Conservation (phyloP, 306 rosid genomes). For the Cucurbita argyrosperma region DNA sequence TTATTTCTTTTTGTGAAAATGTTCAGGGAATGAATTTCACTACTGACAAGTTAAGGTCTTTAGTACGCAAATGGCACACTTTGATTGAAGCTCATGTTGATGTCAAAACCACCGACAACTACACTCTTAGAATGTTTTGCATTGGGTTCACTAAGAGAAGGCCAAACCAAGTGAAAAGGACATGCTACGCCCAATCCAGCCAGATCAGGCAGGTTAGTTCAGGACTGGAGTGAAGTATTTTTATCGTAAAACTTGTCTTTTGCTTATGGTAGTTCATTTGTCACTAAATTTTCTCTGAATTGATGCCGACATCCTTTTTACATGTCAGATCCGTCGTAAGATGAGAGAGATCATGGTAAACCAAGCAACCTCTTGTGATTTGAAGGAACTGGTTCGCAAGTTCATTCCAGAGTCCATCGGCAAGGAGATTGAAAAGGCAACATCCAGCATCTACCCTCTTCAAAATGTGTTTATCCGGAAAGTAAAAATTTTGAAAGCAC, state of each 20-base stretch:
- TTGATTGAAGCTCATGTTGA: slow-evolving; percentile 88
- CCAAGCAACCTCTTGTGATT: slow-evolving; percentile 70
- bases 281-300: not conserved
- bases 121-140: slow-evolving; percentile 78
- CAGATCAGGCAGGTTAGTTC: slow-evolving; percentile 62
- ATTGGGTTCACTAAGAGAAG: slow-evolving; percentile 85
- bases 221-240: not conserved
- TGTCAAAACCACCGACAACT: slow-evolving; percentile 79
- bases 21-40: slow-evolving; percentile 77
- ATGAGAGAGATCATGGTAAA: slow-evolving; percentile 79
- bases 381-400: slow-evolving; percentile 81
- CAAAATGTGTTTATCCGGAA: slow-evolving; percentile 78
- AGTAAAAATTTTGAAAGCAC: slow-evolving; percentile 90
- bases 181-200: slow-evolving; percentile 87
- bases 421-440: slow-evolving; percentile 83
- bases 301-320: not conserved
- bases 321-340: slow-evolving; percentile 68
- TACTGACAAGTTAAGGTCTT: slow-evolving; percentile 79
- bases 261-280: not conserved
- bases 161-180: slow-evolving; percentile 75
- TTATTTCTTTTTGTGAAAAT: not conserved
- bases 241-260: not conserved
- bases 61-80: slow-evolving; percentile 84
- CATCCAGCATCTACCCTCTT: slow-evolving; percentile 60
- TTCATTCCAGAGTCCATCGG: slow-evolving; percentile 84